These are phyloP conservation scores for Castanopsis chinensis DNA, from an alignment of 306 rosid genomes.

Conservation along the genomic window DNA sequence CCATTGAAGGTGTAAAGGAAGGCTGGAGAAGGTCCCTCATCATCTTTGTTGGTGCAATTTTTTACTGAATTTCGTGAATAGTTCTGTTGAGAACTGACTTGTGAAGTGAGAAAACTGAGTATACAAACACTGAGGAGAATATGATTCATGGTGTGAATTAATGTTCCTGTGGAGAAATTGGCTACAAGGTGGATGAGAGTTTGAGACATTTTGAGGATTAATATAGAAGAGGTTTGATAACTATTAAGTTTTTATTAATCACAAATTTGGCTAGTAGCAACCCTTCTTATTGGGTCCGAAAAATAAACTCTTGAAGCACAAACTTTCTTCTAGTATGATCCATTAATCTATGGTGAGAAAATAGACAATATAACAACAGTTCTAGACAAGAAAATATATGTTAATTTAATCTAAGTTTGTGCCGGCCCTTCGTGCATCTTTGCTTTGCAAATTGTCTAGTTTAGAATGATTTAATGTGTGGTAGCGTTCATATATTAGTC, in stretches of 20 bases:
- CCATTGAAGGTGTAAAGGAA: conserved; percentile 64
- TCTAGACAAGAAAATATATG: not conserved
- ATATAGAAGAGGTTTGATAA: not conserved
- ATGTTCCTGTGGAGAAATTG: not conserved
- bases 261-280: not conserved
- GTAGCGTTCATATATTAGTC: not conserved
- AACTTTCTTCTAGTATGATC: not conserved
- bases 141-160: conserved; percentile 12
- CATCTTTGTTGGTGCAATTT: conserved; percentile 23
- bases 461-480: not conserved
- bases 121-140: conserved; percentile 14
- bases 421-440: not conserved
- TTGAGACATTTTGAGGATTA: not conserved
- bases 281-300: not conserved
- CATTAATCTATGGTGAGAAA: not conserved
- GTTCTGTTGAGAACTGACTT: conserved; percentile 35
- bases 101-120: not conserved
- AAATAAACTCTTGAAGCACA: too few relatives aligned
- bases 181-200: not conserved
- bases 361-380: not conserved
- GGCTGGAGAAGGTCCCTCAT: conserved; percentile 37
- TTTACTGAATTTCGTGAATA: conserved; percentile 35
- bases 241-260: not conserved
- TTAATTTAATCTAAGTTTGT: not conserved
- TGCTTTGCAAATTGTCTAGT: not conserved